phyloP scores from a whole-genome alignment of 2,329 filamentous ascomycete species.

The Colletotrichum graminicola region DNA sequence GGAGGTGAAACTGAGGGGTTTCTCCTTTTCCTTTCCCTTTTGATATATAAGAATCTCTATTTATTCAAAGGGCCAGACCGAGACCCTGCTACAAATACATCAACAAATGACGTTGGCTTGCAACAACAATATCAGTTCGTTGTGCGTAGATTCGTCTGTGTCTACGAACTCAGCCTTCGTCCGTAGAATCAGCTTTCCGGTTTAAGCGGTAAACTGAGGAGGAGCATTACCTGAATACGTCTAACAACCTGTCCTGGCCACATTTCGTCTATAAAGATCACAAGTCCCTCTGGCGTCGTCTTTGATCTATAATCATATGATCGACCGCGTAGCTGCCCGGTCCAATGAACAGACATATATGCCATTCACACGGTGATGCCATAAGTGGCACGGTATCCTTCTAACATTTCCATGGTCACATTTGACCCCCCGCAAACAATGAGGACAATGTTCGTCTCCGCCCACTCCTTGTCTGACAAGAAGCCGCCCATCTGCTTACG shows the following conservation, averaged over 20 bases:
- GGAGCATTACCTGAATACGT: too few species aligned
- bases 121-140: background rate
- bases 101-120: background rate
- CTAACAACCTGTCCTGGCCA: too few species aligned
- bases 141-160: too few species aligned
- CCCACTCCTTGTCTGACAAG: constrained; percentile 68
- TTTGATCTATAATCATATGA: background rate
- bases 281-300: background rate
- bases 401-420: constrained; percentile 72
- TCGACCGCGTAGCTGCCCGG: background rate
- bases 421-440: constrained; percentile 86
- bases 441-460: constrained; percentile 80
- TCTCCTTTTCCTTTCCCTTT: too few species aligned
- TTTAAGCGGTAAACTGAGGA: too few species aligned
- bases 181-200: too few species aligned
- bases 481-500: constrained; percentile 69
- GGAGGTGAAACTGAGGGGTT: too few species aligned
- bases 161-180: too few species aligned
- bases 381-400: constrained; percentile 66
- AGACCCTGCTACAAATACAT: too few species aligned
- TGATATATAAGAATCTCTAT: too few species aligned
- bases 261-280: background rate
- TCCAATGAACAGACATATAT: background rate
- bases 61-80: too few species aligned
- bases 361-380: constrained; percentile 18